phyloP scores from a whole-genome alignment of 805 yeast species.

The Wickerhamiella occidentalis region DNA sequence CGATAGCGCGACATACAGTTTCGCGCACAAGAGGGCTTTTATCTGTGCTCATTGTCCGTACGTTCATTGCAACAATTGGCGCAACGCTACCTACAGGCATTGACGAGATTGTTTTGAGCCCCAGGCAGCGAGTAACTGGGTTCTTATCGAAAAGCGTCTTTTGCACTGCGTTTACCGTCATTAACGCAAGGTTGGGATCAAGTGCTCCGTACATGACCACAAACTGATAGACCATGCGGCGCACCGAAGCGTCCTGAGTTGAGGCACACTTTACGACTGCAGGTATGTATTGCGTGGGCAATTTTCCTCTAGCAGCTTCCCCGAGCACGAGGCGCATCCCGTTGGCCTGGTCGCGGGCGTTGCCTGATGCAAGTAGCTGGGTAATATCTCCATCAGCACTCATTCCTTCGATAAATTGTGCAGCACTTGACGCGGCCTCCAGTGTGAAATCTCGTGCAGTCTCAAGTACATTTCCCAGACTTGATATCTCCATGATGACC shows the following conservation, averaged over 20 bases:
- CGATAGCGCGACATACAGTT: conserved; percentile 65
- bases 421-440: conserved; percentile 74
- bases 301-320: conserved; percentile 25
- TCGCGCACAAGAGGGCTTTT: conserved; percentile 66
- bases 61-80: conserved; percentile 63
- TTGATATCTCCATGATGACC: conserved; percentile 10
- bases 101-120: conserved; percentile 72
- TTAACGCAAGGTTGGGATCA: conserved; percentile 80
- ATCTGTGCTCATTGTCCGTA: conserved; percentile 58
- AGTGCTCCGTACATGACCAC: conserved; percentile 63
- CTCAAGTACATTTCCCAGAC: conserved; percentile 56
- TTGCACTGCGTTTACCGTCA: conserved; percentile 86
- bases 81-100: conserved; percentile 68
- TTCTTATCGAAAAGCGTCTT: conserved; percentile 60
- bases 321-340: conserved; percentile 45
- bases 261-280: conserved; percentile 79
- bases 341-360: conserved; percentile 48
- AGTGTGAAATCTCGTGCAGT: conserved; percentile 67
- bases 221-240: conserved; percentile 66
- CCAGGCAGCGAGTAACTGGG: conserved; percentile 56
- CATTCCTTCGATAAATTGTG: conserved; percentile 45
- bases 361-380: conserved; percentile 52
- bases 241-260: conserved; percentile 48
- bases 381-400: conserved; percentile 49
- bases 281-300: conserved; percentile 43